phyloP scores from a whole-genome alignment of 202 grass and related monocot genomes.

The Setaria viridis region DNA sequence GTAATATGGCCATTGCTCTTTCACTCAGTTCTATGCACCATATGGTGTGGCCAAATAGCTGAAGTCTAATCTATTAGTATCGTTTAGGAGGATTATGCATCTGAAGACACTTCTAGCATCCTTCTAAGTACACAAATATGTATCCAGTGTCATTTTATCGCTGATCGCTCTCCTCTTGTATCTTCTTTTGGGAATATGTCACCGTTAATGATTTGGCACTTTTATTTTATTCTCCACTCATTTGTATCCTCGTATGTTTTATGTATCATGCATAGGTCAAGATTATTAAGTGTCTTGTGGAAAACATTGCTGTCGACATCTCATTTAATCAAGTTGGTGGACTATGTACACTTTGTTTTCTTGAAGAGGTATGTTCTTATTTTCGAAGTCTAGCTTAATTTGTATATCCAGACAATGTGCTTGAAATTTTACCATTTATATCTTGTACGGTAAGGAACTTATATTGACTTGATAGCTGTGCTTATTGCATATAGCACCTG shows the following conservation, averaged over 20 bases:
- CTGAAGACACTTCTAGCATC: conserved; percentile 8
- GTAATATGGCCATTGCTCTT: neutral
- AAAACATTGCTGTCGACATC: conserved; percentile 96
- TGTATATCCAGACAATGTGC: conserved; percentile 23
- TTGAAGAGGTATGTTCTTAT: conserved; percentile 72
- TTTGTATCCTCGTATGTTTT: conserved; percentile 34
- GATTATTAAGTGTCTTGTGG: conserved; percentile 96
- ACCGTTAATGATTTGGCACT: conserved; percentile 22
- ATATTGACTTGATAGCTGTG: conserved; percentile 11
- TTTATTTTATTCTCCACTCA: neutral
- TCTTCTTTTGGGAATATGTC: neutral
- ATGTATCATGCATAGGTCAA: conserved; percentile 74
- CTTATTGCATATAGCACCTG: conserved; percentile 23
- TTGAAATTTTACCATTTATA: conserved; percentile 14
- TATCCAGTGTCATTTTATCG: neutral
- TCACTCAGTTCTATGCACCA: conserved; percentile 20
- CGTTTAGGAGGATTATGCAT: conserved; percentile 27
- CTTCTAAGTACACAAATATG: conserved; percentile 30
- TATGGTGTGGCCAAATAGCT: conserved; percentile 7
- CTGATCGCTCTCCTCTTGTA: neutral
- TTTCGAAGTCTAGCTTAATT: conserved; percentile 42
- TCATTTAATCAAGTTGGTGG: conserved; percentile 99
- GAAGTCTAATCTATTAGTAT: conserved; percentile 8
- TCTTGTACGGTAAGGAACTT: conserved; percentile 9
- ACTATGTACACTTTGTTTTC: conserved; percentile 95